These are phyloP conservation scores for Gossypium ekmanianum DNA, from an alignment of 345 rosid species.

Conservation along the genomic window DNA sequence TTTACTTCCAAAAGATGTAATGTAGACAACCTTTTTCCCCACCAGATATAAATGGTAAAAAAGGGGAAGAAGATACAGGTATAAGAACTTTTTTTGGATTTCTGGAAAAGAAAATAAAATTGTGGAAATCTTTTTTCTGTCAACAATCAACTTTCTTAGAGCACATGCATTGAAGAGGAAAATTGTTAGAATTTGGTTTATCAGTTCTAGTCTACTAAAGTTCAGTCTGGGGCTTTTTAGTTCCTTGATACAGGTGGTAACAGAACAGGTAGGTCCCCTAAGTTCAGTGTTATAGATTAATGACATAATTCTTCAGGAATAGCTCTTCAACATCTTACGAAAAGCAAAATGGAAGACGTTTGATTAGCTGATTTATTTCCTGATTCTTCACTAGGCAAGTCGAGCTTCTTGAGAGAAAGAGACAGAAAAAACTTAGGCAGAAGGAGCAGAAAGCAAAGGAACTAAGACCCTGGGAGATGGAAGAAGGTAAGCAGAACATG, in stretches of 20 bases:
- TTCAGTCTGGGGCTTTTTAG: not conserved
- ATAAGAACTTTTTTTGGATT: not conserved
- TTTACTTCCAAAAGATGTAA: not conserved
- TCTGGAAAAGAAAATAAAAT: not conserved
- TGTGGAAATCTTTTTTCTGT: not conserved
- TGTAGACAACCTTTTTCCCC: not conserved
- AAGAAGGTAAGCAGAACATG: conserved; percentile 34
- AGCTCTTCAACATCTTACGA: not conserved
- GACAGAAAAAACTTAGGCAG: conserved; percentile 79
- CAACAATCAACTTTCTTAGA: not conserved
- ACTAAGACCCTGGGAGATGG: conserved; percentile 40
- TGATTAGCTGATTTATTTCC: conserved; percentile 8
- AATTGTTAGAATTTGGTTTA: not conserved
- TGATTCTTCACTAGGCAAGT: conserved; percentile 47
- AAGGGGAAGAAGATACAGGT: not conserved
- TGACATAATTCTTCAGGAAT: not conserved
- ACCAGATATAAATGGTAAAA: not conserved
- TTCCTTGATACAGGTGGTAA: not conserved
- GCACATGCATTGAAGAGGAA: not conserved
- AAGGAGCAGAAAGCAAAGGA: conserved; percentile 82
- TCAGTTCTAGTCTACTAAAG: not conserved
- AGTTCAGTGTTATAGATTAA: not conserved
- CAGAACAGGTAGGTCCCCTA: not conserved
- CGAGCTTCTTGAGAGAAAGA: conserved; percentile 73
- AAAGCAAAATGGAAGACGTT: not conserved